These are phyloP conservation scores for Vickermania ingenoplastis DNA, from an alignment of 208 protist genomes.

Conservation along the genomic window DNA sequence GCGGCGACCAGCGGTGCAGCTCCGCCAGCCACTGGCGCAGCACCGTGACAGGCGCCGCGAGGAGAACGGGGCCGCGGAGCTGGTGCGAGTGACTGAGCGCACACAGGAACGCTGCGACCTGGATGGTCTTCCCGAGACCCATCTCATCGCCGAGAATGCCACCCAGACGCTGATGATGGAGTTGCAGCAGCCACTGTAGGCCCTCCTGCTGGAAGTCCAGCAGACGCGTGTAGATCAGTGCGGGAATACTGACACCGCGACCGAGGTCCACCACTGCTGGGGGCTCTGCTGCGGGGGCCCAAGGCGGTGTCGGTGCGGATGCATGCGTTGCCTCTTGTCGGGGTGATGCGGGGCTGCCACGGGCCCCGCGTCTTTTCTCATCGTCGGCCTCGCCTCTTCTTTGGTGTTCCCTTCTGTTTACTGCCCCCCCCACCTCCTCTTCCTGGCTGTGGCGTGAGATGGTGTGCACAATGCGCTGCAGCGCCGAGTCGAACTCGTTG, in stretches of 20 bases:
- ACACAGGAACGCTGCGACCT: constrained; percentile 88
- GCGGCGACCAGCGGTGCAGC: constrained; percentile 91
- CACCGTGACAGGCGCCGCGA: constrained; percentile 92
- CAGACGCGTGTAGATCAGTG: constrained; percentile 57
- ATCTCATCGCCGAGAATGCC: constrained; percentile 97
- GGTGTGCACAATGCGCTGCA: constrained; percentile 5
- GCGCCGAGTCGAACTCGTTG: constrained; percentile 9
- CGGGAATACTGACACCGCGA: constrained; percentile 29
- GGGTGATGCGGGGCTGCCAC: neutral
- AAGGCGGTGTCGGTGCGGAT: too few relatives aligned
- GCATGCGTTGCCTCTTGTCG: neutral
- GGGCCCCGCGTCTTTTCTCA: neutral
- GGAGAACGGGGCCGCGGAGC: constrained; percentile 78
- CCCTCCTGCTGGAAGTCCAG: constrained; percentile 91
- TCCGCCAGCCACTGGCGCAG: constrained; percentile 91
- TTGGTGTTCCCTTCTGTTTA: too few relatives aligned
- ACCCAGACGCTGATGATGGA: constrained; percentile 84
- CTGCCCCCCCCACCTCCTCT: neutral
- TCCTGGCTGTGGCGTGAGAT: neutral
- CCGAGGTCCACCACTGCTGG: neutral
- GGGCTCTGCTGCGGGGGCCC: neutral
- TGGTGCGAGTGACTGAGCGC: constrained; percentile 61
- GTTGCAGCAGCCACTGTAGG: constrained; percentile 93
- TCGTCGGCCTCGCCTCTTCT: neutral
- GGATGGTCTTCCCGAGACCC: constrained; percentile 96